A percentile compares a stretch with the other conserved stretches of the same genome.
Evolutionary conservation across 768 basidiomycete species (phyloP).

Genomic region (Tulasnella sp.): DNA sequence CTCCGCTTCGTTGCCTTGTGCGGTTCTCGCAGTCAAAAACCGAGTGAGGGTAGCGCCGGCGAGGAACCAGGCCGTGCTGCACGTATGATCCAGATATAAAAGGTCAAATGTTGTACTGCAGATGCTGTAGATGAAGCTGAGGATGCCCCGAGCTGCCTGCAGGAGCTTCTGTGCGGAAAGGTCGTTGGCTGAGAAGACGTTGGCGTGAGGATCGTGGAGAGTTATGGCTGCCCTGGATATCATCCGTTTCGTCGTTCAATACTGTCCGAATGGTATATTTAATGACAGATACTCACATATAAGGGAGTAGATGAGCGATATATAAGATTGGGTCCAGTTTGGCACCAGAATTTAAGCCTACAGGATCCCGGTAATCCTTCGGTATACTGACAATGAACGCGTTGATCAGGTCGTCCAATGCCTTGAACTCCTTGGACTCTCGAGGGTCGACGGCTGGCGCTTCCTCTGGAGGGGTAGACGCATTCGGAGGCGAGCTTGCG

Average conservation of each 20-base stretch:
- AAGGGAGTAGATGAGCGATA: constrained; percentile 4
- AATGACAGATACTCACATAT: background rate
- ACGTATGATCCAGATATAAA: constrained; percentile 22
- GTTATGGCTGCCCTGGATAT: background rate
- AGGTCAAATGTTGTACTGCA: background rate
- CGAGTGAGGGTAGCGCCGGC: background rate
- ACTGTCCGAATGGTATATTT: background rate
- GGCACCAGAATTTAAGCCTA: constrained; percentile 21
- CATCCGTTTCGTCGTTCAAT: too few species aligned
- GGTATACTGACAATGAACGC: constrained; percentile 51
- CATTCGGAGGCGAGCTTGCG: constrained; percentile 25
- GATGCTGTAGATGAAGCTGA: background rate
- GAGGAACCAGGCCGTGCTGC: constrained; percentile 7
- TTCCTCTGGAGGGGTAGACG: too few species aligned
- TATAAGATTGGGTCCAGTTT: background rate
- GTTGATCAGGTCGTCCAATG: constrained; percentile 47
- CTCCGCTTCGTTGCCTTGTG: background rate
- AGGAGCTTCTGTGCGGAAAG: background rate
- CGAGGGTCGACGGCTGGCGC: constrained; percentile 35
- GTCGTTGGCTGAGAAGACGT: background rate
- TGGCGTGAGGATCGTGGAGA: constrained; percentile 3
- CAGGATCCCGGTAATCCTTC: constrained; percentile 42
- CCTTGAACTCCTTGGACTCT: constrained; percentile 49
- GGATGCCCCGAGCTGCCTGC: background rate
- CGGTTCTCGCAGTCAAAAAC: background rate